Conservation (phyloP, 257 asterid genomes). For the Solanum sejunctum region DNA sequence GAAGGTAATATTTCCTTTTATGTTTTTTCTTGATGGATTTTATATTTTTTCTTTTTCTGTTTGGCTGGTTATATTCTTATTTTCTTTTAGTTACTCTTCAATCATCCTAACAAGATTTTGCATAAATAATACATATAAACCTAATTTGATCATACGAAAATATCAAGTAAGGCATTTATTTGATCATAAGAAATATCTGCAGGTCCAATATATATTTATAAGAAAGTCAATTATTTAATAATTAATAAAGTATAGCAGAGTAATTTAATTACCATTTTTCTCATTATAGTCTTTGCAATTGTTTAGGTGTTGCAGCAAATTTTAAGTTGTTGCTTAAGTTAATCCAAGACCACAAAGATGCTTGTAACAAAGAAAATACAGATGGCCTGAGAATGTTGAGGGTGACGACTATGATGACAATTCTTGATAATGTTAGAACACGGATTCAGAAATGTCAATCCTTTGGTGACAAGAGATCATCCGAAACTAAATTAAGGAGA, state of each 20-base stretch:
- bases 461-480: slow-evolving; percentile 27
- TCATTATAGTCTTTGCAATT: neutral
- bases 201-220: neutral
- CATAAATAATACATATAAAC: neutral
- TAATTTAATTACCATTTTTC: neutral
- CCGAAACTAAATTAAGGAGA: slow-evolving; percentile 13
- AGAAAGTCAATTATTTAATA: neutral
- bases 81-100: neutral
- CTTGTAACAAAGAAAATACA: slow-evolving; percentile 33
- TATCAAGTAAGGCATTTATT: neutral
- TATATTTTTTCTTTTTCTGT: neutral
- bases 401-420: slow-evolving; percentile 83
- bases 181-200: neutral
- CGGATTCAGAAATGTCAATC: slow-evolving; percentile 58
- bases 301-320: slow-evolving; percentile 60
- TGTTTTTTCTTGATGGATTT: neutral
- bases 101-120: neutral
- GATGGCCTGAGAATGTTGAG: slow-evolving; percentile 69
- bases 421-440: slow-evolving; percentile 45
- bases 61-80: neutral
- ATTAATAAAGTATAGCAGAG: neutral
- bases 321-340: slow-evolving; percentile 51
- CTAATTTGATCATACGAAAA: neutral
- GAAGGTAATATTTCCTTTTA: slow-evolving; percentile 31
- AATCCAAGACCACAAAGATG: slow-evolving; percentile 65